These are phyloP conservation scores for Chalaropsis ovoidea DNA, from an alignment of 2,329 filamentous ascomycete genomes.

Conservation along the genomic window DNA sequence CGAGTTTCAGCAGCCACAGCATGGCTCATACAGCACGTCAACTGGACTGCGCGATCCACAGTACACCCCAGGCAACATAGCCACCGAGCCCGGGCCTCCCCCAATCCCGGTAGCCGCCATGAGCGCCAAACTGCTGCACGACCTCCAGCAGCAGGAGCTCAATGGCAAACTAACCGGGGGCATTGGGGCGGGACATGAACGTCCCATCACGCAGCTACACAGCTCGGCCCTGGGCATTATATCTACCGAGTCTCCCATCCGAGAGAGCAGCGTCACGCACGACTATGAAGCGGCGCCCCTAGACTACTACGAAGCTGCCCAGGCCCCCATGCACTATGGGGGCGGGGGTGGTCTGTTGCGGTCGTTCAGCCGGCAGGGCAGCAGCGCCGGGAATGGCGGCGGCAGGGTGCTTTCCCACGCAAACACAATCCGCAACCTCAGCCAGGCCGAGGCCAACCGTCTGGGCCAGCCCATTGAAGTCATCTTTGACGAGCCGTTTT, in stretches of 20 bases:
- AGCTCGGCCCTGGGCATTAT: slow-evolving; percentile 40
- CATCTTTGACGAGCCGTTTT: slow-evolving; percentile 38
- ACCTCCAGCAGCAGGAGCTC: slow-evolving; percentile 44
- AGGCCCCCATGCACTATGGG: background rate
- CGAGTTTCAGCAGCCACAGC: background rate
- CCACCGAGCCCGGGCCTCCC: background rate
- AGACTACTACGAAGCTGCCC: slow-evolving; percentile 6
- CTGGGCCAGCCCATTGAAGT: slow-evolving; percentile 51
- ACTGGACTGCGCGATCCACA: background rate
- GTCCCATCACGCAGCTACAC: slow-evolving; percentile 38
- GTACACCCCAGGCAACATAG: background rate
- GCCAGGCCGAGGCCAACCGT: slow-evolving; percentile 50
- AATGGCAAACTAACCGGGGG: slow-evolving; percentile 49
- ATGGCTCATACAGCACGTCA: background rate
- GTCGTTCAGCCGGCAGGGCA: slow-evolving; percentile 35
- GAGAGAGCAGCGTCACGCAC: too few relatives aligned
- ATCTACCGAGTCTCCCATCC: slow-evolving; percentile 30
- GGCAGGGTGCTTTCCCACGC: slow-evolving; percentile 29
- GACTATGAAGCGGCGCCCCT: background rate
- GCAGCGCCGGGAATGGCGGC: background rate
- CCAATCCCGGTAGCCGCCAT: slow-evolving; percentile 6
- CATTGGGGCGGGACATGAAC: slow-evolving; percentile 43
- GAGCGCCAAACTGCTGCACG: background rate
- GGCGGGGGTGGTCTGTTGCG: slow-evolving; percentile 32
- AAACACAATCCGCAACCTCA: slow-evolving; percentile 41